phyloP scores from a whole-genome alignment of 371 early-diverging fungal species.

The Mortierella sp. region DNA sequence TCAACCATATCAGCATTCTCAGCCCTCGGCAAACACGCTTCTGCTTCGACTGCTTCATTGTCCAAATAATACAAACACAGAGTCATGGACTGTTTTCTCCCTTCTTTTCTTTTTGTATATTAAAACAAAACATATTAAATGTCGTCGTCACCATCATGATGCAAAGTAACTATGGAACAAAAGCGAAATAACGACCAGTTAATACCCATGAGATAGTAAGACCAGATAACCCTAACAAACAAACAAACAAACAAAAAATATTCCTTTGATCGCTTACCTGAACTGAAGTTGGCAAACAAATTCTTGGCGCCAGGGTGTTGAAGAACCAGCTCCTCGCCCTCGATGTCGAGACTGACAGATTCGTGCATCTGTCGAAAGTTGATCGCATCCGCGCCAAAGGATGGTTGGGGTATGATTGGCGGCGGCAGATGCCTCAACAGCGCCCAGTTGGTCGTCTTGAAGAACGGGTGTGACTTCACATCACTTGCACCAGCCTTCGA shows the following conservation, averaged over 20 bases:
- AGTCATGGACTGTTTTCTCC: not conserved
- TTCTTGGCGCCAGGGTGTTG: constrained; percentile 61
- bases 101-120: constrained; percentile 1
- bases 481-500: constrained; percentile 93
- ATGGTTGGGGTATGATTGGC: constrained; percentile 89
- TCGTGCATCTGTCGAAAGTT: constrained; percentile 80
- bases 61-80: constrained; percentile 2
- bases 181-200: not conserved
- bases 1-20: constrained; percentile 44
- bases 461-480: constrained; percentile 93
- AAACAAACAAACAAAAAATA: not conserved
- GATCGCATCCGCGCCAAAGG: constrained; percentile 73
- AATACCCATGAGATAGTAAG: not conserved
- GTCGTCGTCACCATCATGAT: constrained; percentile 43
- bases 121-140: constrained; percentile 6
- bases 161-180: constrained; percentile 27
- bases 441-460: constrained; percentile 94
- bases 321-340: constrained; percentile 58
- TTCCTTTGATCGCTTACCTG: constrained; percentile 66
- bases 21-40: constrained; percentile 16
- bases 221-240: not conserved
- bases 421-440: constrained; percentile 86
- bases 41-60: constrained; percentile 15
- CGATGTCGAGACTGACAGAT: constrained; percentile 68
- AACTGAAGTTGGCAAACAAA: constrained; percentile 78